phyloP scores from a whole-genome alignment of 257 asterid genomes.

The Petrea volubilis region DNA sequence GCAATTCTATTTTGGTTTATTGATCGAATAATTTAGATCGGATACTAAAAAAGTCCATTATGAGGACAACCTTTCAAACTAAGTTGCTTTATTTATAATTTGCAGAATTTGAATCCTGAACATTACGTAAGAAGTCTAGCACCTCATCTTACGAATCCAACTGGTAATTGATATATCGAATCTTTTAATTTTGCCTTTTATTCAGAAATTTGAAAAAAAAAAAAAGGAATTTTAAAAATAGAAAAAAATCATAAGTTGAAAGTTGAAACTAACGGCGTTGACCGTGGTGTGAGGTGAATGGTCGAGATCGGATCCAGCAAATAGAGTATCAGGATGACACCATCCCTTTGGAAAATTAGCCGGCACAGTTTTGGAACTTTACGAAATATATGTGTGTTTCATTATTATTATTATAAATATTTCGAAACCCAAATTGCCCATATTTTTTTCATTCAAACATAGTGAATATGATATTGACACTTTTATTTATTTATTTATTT shows the following conservation, averaged over 20 bases:
- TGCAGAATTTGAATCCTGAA: too few species aligned
- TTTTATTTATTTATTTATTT: background rate
- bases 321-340: background rate
- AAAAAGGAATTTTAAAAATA: too few species aligned
- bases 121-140: too few species aligned
- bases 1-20: too few species aligned
- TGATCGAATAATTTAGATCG: too few species aligned
- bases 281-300: background rate
- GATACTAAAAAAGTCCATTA: too few species aligned
- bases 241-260: too few species aligned
- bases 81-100: too few species aligned
- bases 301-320: conserved; percentile 28
- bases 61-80: too few species aligned
- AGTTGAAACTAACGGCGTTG: background rate
- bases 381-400: background rate
- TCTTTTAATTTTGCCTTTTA: too few species aligned
- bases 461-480: background rate
- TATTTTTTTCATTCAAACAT: background rate
- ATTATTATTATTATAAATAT: background rate
- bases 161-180: too few species aligned
- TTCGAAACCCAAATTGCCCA: background rate
- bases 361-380: conserved; percentile 10
- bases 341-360: conserved; percentile 12
- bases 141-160: too few species aligned
- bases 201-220: background rate